phyloP scores from a whole-genome alignment of 225 moss, liverwort and hornwort species.

The Pseudoscleropodium purum region DNA sequence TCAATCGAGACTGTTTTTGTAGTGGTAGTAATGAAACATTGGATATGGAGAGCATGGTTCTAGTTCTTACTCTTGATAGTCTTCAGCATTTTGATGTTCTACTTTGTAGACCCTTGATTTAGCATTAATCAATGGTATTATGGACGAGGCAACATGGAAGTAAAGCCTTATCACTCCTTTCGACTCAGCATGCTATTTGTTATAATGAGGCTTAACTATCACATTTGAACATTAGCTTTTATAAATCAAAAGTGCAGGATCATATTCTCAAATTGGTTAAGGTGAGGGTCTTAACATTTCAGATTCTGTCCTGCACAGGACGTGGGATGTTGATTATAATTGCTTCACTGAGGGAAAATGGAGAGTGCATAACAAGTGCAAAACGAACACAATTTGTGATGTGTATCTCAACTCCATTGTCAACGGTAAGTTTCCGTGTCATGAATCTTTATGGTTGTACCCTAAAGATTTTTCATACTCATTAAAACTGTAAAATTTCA shows the following conservation, averaged over 20 bases:
- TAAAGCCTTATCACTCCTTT: background rate
- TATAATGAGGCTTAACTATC: background rate
- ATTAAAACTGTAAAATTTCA: too few species aligned
- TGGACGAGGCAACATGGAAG: background rate
- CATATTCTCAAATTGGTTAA: background rate
- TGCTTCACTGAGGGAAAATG: constrained; percentile 1
- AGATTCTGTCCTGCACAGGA: background rate
- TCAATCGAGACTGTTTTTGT: background rate
- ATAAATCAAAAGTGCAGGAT: background rate
- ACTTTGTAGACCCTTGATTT: background rate
- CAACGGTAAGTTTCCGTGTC: background rate
- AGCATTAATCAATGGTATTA: background rate
- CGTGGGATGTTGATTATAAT: constrained; percentile 15
- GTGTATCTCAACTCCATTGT: background rate
- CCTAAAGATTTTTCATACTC: background rate
- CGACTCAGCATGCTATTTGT: background rate
- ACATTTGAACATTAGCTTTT: background rate
- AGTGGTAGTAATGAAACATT: background rate
- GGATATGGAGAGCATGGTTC: background rate
- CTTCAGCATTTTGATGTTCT: background rate
- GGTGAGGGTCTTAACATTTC: background rate
- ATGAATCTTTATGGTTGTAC: background rate
- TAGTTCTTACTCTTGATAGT: background rate
- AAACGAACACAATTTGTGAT: background rate
- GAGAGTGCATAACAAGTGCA: constrained; percentile 16